Evolutionary conservation across 139 green algal genomes (phyloP), one percentile per base, ranked within the genome.

Genomic region (Coccomyxa sp.): DNA sequence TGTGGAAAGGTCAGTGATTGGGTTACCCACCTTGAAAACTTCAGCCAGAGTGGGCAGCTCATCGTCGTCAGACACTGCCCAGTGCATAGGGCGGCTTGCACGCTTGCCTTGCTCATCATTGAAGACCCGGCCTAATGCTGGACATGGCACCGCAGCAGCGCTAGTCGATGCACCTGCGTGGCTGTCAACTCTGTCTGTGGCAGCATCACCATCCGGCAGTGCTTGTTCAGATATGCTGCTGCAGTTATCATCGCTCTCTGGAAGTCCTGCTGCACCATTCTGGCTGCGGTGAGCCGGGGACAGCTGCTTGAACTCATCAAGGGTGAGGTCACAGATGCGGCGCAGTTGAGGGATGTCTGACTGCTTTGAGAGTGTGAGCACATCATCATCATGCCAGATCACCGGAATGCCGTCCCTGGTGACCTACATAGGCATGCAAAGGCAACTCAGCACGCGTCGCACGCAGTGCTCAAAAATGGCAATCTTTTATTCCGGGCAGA

Each of bases 321-420:
- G 74, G 3, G 88, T 91, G 0, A 98, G 83, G 66, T 96, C 91
- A 0, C 80, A 80, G 0, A 98, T 88, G 57, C 77, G 45, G 13
- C 71, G 79, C 66, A 57, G 80, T 13, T 25, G 38, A 51, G 16
- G 58, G 67, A 79, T n/a, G 91, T 87, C 30, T 79, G 27, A 13
- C 67, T 66, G 10, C 80, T 77, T 25, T 89, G 76, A 21, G 92
- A 91, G 4, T 18, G 81, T 88, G 28, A 91, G 82, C 9, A 97
- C 84, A 27, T 87, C 81, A 85, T 97, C 89, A 86, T 98, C 95
- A 81, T 98, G 95, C 91, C 92, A 97, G 9, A 97, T 85, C 7
- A 98, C 91, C 0, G 93, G 90, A 14, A 95, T 85, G 67, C 89
- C 89, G 81, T 98, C 94, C 21, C 30, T 16, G 0, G 93, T 97